Conservation (phyloP, 108 stramenopile species). For the Cyclostephanos tholiformis region DNA sequence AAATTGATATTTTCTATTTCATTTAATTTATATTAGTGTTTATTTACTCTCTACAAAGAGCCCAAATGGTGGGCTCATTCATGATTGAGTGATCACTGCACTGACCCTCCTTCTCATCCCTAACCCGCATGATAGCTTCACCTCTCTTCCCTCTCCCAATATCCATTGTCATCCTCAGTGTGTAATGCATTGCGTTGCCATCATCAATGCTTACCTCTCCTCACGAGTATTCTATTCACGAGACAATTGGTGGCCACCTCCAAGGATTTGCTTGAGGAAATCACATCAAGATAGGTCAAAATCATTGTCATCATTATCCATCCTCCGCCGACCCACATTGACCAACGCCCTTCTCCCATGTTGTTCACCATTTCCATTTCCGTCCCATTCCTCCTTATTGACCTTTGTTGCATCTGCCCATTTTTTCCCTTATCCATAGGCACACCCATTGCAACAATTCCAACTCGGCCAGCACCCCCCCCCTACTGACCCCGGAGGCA, state of each 20-base stretch:
- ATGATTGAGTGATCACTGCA: conserved; percentile 18
- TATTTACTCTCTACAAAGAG: neutral
- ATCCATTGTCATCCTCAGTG: neutral
- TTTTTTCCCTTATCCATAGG: conserved; percentile 15
- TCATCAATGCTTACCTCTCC: conserved; percentile 11
- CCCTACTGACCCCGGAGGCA: conserved; percentile 62
- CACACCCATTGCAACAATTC: conserved; percentile 36
- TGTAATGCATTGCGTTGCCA: neutral
- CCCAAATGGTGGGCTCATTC: neutral
- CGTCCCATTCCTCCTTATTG: neutral
- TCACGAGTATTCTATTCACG: conserved; percentile 35
- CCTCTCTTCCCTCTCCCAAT: neutral
- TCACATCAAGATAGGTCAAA: conserved; percentile 21
- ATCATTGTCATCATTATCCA: neutral
- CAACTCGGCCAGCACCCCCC: conserved; percentile 50
- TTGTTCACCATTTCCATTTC: neutral
- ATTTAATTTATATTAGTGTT: too few relatives aligned
- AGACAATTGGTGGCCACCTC: conserved; percentile 42
- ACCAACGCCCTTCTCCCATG: too few relatives aligned
- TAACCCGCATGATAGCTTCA: neutral
- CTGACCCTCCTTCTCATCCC: conserved; percentile 22
- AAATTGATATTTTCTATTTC: too few relatives aligned
- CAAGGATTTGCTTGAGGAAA: conserved; percentile 36
- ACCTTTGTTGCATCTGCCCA: neutral
- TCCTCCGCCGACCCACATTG: neutral